Base-by-base conservation (phyloP, 2,329 filamentous ascomycete species). In the Aphanocladium album region DNA sequence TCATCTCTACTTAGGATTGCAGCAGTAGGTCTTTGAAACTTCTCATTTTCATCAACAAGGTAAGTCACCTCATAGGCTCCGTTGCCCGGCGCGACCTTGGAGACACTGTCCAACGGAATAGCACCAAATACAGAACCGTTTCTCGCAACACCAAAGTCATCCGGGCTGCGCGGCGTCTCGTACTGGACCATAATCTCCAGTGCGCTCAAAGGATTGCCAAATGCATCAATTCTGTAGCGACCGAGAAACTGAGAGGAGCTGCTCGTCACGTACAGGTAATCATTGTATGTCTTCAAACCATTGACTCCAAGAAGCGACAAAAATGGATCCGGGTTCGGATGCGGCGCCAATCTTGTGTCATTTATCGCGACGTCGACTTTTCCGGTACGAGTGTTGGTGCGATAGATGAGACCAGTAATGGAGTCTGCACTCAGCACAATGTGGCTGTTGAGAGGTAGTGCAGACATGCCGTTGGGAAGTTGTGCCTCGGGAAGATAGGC, bases 401-500 rank as follows among this genome's bases (percentile, higher is more conserved):
- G 63, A 39, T 62, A 54, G 23, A 68, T 49, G 5, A 45, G 60
- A 0, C 68, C 68, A 1, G 37, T 52, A 12, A 56, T 56, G 35
- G 66, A 67, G 23, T 68, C 68, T 1, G 62, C 67, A 41, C 63
- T 64, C 39, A 70, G 60, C 7, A 70, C 50, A 23, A 64, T 62
- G 25, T 64, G 54, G 2, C 59, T 53, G 25, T 60, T n/a, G 1
- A 54, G 30, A 0, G 62, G 64, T 3, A 70, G 60, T 2, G 60
- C 62, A 3, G 61, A 57, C 62, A 70, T 63, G 58, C 68, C 68
- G 43, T 69, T 69, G 6, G 68, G 57, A 2, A 66, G 59, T 11
- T 45, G 19, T 3, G 63, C 57, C 4, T 65, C 43, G 0, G 65
- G 62, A 3, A 67, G 25, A 1, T 39, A 33, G 1, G 64, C 64